Evolutionary conservation across 2,329 filamentous ascomycete genomes (phyloP), one percentile per base, ranked within the genome.

Genomic region (Neoscytalidium dimidiatum): DNA sequence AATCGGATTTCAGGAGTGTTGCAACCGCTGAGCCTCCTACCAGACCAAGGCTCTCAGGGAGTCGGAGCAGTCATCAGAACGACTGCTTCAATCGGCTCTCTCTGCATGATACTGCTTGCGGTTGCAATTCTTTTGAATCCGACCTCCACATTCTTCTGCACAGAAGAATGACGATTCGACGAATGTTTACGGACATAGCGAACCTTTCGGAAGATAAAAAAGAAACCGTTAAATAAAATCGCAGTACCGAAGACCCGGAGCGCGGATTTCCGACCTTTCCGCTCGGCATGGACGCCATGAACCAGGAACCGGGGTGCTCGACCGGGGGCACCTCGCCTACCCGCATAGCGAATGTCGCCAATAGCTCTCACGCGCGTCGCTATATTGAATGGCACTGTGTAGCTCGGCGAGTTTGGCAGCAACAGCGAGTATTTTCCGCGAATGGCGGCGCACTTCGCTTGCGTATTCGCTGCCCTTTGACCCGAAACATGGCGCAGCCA

Each of bases 401-500:
- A n/a, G 8, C 4, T 46, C 43, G 43, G n/a, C 19, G n/a, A 17
- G 17, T n/a, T n/a, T n/a, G 7, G 13, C 6, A 17, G 43, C 3
- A 28, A 3, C 14, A 60, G 8, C n/a, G 3, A 31, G 23, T 19
- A 60, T 46, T 60, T 46, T 33, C 56, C 56, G 41, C 56, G 41
- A 60, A 60, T 60, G 28, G 56, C 56, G 56, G 41, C 29, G 19
- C 13, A 26, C 26, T 19, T 44, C 38, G 56, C 28, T n/a, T 21
- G 38, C 56, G 41, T 60, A 60, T 60, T 60, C 56, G 56, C 38
- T 60, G 28, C 17, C 13, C 28, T 17, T 60, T 60, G 28, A 46
- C 56, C 56, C 56, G 56, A 60, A 46, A 21, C 29, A 41, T 46
- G 56, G 56, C 56, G 56, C 41, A 31, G 56, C 56, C 56, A 60